Conservation (phyloP, 2,329 filamentous ascomycete species). For the Fusarium camptoceras region DNA sequence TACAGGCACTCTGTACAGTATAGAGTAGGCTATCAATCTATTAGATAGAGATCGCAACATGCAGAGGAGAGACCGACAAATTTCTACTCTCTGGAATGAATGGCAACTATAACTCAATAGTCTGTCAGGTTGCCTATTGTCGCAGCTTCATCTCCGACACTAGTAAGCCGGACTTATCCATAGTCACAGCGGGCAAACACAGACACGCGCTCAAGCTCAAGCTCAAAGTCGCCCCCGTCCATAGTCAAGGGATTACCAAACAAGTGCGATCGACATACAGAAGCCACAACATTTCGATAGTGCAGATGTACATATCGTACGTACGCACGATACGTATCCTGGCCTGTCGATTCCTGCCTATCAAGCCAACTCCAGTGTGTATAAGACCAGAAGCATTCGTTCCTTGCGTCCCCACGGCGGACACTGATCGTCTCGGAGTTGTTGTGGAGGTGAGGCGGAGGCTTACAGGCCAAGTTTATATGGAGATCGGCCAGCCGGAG, state of each 20-base stretch:
- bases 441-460: constrained; percentile 23
- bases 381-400: constrained; percentile 24
- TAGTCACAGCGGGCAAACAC: constrained; percentile 6
- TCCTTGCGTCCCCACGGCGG: constrained; percentile 34
- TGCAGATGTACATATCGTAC: background rate
- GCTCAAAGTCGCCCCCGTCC: constrained; percentile 6
- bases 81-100: constrained; percentile 17
- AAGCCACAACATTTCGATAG: constrained; percentile 25
- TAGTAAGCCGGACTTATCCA: constrained; percentile 13
- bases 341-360: constrained; percentile 4
- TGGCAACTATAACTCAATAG: constrained; percentile 1
- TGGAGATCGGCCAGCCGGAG: constrained; percentile 13
- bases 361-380: background rate
- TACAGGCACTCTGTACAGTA: background rate
- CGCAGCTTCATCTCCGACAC: background rate
- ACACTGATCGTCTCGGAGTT: constrained; percentile 26
- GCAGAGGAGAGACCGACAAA: background rate
- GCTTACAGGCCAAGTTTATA: constrained; percentile 17
- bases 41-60: background rate
- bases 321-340: background rate
- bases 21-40: background rate
- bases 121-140: background rate
- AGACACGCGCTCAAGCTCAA: constrained; percentile 5
- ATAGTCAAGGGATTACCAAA: constrained; percentile 6
- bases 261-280: constrained; percentile 10